Percentiles rank a stretch among this genome's conserved stretches.
phyloP scores from a whole-genome alignment of 2,329 filamentous ascomycete genomes.

The Fonsecaea pedrosoi region DNA sequence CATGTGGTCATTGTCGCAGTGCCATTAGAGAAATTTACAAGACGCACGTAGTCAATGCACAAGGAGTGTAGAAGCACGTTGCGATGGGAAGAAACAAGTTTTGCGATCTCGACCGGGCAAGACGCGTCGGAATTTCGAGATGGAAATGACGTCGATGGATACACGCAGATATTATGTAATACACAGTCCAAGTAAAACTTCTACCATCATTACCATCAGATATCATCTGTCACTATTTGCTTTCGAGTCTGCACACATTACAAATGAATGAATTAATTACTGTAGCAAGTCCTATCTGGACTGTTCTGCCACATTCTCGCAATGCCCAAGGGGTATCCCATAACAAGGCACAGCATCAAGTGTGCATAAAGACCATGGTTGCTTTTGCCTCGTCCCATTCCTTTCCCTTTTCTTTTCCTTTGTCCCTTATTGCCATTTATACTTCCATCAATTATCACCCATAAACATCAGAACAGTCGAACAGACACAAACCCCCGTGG shows the following conservation, averaged over 20 bases:
- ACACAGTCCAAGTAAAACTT: too few species aligned
- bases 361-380: neutral
- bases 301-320: neutral
- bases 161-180: neutral
- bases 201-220: too few species aligned
- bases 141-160: conserved; percentile 13
- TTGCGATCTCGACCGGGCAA: neutral
- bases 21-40: neutral
- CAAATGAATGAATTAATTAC: neutral
- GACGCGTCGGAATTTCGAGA: conserved; percentile 9
- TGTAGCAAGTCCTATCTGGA: neutral
- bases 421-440: neutral
- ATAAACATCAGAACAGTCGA: neutral
- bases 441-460: neutral
- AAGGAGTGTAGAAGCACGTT: neutral
- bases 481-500: neutral
- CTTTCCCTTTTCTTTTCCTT: neutral
- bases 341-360: neutral
- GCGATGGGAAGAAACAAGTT: neutral
- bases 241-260: neutral
- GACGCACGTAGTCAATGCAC: neutral
- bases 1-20: neutral
- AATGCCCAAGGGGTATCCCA: neutral
- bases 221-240: too few species aligned
- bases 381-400: neutral